phyloP scores from a whole-genome alignment of 2,329 filamentous ascomycete species.

The Acephala macrosclerotiorum region DNA sequence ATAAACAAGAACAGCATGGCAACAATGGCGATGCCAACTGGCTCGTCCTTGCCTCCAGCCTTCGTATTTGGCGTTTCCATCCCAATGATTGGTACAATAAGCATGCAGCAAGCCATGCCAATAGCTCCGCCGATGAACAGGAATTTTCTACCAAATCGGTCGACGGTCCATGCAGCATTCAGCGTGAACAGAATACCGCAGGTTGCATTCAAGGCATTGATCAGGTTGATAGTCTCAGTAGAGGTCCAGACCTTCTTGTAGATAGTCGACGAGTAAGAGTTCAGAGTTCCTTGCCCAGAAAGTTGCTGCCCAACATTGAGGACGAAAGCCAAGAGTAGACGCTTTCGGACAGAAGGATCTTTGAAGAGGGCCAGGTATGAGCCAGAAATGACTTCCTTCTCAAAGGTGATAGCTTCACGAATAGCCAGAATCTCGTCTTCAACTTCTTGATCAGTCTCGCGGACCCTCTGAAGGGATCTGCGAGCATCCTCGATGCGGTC shows the following conservation, averaged over 20 bases:
- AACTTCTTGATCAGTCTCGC: slow-evolving; percentile 70
- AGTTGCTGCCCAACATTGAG: slow-evolving; percentile 77
- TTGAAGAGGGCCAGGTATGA: slow-evolving; percentile 73
- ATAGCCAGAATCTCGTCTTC: slow-evolving; percentile 72
- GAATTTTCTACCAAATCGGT: slow-evolving; percentile 74
- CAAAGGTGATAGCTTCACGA: slow-evolving; percentile 73
- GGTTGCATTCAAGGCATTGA: slow-evolving; percentile 78
- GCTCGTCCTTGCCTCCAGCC: slow-evolving; percentile 60
- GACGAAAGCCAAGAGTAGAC: slow-evolving; percentile 68
- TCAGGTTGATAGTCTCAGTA: slow-evolving; percentile 68
- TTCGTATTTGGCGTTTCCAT: slow-evolving; percentile 62
- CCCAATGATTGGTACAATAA: slow-evolving; percentile 66
- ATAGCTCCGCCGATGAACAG: slow-evolving; percentile 72
- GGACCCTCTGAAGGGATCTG: slow-evolving; percentile 61
- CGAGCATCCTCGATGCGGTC: slow-evolving; percentile 67
- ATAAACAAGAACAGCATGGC: slow-evolving; percentile 73
- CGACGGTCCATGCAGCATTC: slow-evolving; percentile 76
- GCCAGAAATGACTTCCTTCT: slow-evolving; percentile 71
- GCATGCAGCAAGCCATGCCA: slow-evolving; percentile 75
- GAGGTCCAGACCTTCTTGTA: slow-evolving; percentile 74
- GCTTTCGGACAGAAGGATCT: slow-evolving; percentile 72
- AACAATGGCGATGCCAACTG: slow-evolving; percentile 72
- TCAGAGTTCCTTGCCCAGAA: slow-evolving; percentile 75
- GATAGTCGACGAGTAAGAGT: slow-evolving; percentile 76
- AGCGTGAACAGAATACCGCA: slow-evolving; percentile 77